Percentiles rank a stretch among this genome's conserved stretches.
Evolutionary conservation across 306 rosid genomes (phyloP).

Genomic region (Arachis stenosperma): DNA sequence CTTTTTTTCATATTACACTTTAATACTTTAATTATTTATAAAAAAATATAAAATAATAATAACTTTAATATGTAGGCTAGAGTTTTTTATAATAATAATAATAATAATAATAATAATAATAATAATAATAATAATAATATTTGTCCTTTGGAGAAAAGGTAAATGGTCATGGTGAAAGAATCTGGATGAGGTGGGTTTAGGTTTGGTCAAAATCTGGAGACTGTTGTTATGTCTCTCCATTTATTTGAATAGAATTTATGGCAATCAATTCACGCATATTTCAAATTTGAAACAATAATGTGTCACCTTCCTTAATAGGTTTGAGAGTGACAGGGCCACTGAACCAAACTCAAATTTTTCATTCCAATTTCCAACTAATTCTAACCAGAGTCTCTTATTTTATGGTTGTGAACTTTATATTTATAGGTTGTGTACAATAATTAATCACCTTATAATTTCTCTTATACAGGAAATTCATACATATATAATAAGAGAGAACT

Average conservation of each 20-base stretch:
- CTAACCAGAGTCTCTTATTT: no score
- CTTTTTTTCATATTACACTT: no score
- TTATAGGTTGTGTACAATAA: no score
- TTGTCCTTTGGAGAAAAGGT: background rate
- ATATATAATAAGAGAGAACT: no score
- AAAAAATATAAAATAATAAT: no score
- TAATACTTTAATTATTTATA: no score
- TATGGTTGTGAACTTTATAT: no score
- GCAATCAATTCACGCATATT: slow-evolving; percentile 8
- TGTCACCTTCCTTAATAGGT: background rate
- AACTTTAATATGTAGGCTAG: no score
- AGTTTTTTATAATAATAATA: no score
- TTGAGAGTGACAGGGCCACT: background rate
- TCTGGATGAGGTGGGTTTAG: slow-evolving; percentile 9
- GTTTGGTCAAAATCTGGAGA: slow-evolving; percentile 38
- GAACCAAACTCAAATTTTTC: background rate
- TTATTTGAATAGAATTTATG: slow-evolving; percentile 13
- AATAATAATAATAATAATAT: background rate
- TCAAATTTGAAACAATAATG: slow-evolving; percentile 24
- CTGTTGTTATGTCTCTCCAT: slow-evolving; percentile 6
- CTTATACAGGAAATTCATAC: no score
- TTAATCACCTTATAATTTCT: background rate
- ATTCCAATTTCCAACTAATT: background rate
- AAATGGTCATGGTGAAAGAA: background rate
- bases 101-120: no score